Evolutionary conservation across 164 flowering plant genomes (phyloP), one percentile per base, ranked within the genome.

Genomic region (Annona cherimola): DNA sequence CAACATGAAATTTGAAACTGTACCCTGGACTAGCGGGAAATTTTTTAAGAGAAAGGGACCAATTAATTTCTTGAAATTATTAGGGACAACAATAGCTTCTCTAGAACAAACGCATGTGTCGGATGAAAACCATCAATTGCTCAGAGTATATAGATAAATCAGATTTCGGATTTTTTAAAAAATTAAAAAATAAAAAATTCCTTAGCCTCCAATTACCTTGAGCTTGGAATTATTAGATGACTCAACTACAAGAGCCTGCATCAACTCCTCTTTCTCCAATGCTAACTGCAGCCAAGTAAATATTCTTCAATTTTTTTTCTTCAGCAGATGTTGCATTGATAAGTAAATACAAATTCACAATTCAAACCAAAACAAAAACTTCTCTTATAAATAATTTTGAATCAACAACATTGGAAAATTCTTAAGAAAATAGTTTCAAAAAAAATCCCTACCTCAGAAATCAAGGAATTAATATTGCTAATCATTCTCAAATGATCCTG

Each of bases 191-290:
- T 50, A 50, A 50, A 9, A 16, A 50, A 3, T 50, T 50, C 57
- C 14, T 50, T 50, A 50, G 57, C 57, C 9, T 50, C 57, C 57
- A n/a, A 19, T 75, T 86, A 95, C 99, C 96, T 90, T 86, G 63
- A 93, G 75, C 77, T 80, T 83, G 19, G 87, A 82, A 81, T 80
- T 79, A 62, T 86, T 80, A 69, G 94, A 82, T 73, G 89, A 86
- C 80, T 93, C 92, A 50, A 84, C 79, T 50, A 82, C 78, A 79
- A 93, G 83, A 50, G 88, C 85, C 71, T 72, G 80, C 69, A 78
- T 67, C 85, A 96, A 76, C 75, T 93, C 91, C 73, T 92, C 97
- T 78, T 93, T 96, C 86, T 96, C 98, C 79, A 85, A 69, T 14
- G 90, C 80, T 67, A 96, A 81, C 99, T 95, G 86, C 81, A 85